Evolutionary conservation across 257 asterid genomes (phyloP).

Genomic region (Striga asiatica): DNA sequence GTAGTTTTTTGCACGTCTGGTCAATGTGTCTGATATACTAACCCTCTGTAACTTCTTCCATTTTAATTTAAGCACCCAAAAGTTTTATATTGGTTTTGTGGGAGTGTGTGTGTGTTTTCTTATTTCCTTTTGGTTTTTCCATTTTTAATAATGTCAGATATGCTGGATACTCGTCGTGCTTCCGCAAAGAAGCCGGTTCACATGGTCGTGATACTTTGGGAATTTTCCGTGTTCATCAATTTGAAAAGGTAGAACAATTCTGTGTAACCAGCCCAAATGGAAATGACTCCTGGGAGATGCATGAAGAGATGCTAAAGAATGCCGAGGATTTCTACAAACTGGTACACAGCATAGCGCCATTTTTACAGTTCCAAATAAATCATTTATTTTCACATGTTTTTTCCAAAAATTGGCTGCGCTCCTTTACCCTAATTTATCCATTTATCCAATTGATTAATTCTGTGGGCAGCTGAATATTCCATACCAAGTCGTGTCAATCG

Average conservation of each 20-base stretch:
- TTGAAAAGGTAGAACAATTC: constrained; percentile 91
- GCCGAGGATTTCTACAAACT: constrained; percentile 78
- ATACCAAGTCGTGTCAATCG: constrained; percentile 71
- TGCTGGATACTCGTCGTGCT: constrained; percentile 91
- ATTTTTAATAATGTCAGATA: constrained; percentile 33
- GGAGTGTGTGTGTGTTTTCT: too few relatives aligned
- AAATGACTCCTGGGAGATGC: constrained; percentile 89
- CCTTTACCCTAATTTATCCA: too few relatives aligned
- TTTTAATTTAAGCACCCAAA: not conserved
- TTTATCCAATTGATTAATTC: too few relatives aligned
- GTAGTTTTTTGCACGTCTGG: not conserved
- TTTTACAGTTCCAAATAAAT: too few relatives aligned
- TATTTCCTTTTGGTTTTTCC: not conserved
- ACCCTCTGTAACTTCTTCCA: not conserved
- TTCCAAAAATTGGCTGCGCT: too few relatives aligned
- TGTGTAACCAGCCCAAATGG: constrained; percentile 76
- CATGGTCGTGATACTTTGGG: constrained; percentile 95
- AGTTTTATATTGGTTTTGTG: not conserved
- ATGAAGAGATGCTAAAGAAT: constrained; percentile 84
- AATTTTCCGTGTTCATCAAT: constrained; percentile 86
- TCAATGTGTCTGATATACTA: not conserved
- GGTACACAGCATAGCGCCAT: constrained; percentile 11
- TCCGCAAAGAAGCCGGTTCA: constrained; percentile 94
- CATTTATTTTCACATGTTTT: too few relatives aligned
- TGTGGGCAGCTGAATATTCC: constrained; percentile 36